A percentile compares a stretch with the other conserved stretches of the same genome.
Conservation (phyloP, 805 yeast genomes). For the Metschnikowia kofuensis region DNA sequence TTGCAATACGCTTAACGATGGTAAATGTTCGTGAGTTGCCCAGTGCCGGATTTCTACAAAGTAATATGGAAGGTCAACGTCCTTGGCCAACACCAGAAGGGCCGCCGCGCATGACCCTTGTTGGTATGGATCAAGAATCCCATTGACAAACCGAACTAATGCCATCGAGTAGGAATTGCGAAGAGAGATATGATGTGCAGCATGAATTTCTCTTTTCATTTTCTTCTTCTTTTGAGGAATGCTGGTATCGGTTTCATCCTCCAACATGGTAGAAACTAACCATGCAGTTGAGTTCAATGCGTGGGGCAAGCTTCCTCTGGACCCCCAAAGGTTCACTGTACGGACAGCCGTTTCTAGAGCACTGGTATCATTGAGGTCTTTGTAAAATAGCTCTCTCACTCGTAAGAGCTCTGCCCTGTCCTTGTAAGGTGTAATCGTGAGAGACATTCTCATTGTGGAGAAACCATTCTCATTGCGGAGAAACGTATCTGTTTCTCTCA, state of each 20-base stretch:
- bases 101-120: constrained; percentile 77
- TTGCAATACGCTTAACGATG: constrained; percentile 67
- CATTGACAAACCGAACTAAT: constrained; percentile 84
- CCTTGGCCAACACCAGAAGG: constrained; percentile 67
- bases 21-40: constrained; percentile 86
- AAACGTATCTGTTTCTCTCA: too few relatives aligned
- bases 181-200: constrained; percentile 36
- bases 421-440: constrained; percentile 12
- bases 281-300: constrained; percentile 65
- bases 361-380: not conserved
- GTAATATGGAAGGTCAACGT: constrained; percentile 65
- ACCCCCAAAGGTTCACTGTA: constrained; percentile 48
- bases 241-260: constrained; percentile 30
- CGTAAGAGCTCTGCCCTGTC: constrained; percentile 8
- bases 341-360: constrained; percentile 9
- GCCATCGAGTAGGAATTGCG: constrained; percentile 65
- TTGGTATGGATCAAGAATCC: constrained; percentile 83
- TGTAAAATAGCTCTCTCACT: constrained; percentile 9
- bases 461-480: not conserved
- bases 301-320: constrained; percentile 69
- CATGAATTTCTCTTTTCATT: not conserved
- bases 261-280: constrained; percentile 48
- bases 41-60: constrained; percentile 89
- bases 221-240: constrained; percentile 1
- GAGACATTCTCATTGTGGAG: not conserved